These are phyloP conservation scores for Wickerhamomyces rabaulensis DNA, from an alignment of 805 yeast species.

Conservation along the genomic window DNA sequence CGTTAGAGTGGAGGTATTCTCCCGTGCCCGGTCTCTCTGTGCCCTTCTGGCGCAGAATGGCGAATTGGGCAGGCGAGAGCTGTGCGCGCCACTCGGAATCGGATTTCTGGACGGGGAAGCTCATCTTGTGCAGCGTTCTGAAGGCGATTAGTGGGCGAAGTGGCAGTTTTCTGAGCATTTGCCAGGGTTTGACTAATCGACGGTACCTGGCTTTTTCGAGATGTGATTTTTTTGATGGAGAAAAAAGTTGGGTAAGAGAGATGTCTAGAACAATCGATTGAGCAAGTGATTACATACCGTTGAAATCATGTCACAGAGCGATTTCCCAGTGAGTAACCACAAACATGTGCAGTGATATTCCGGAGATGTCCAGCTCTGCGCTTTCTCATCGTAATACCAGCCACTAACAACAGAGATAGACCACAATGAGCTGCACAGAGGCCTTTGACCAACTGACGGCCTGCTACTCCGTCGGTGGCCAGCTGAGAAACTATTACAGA, in stretches of 20 bases:
- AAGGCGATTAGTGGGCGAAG: neutral
- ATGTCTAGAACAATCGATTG: no score
- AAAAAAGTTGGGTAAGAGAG: no score
- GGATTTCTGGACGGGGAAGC: slow-evolving; percentile 18
- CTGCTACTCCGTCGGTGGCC: slow-evolving; percentile 91
- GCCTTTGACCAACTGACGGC: slow-evolving; percentile 82
- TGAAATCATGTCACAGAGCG: slow-evolving; percentile 5
- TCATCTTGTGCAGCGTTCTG: neutral
- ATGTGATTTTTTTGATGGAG: neutral
- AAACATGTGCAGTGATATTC: no score
- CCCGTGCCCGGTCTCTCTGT: slow-evolving; percentile 42
- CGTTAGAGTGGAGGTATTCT: slow-evolving; percentile 35
- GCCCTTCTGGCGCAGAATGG: slow-evolving; percentile 63
- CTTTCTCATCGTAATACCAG: no score
- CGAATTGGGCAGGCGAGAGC: slow-evolving; percentile 70
- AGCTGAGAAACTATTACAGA: slow-evolving; percentile 75
- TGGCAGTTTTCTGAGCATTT: slow-evolving; percentile 1
- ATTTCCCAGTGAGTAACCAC: slow-evolving; percentile 21
- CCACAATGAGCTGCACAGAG: slow-evolving; percentile 68
- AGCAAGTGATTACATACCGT: no score
- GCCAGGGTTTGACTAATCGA: no score
- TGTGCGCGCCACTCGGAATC: slow-evolving; percentile 78
- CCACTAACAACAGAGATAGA: slow-evolving; percentile 11
- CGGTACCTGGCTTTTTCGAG: no score
- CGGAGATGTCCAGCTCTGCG: no score